Base-by-base conservation (phyloP, 2,329 filamentous ascomycete species). In the Neonectria neomacrospora region DNA sequence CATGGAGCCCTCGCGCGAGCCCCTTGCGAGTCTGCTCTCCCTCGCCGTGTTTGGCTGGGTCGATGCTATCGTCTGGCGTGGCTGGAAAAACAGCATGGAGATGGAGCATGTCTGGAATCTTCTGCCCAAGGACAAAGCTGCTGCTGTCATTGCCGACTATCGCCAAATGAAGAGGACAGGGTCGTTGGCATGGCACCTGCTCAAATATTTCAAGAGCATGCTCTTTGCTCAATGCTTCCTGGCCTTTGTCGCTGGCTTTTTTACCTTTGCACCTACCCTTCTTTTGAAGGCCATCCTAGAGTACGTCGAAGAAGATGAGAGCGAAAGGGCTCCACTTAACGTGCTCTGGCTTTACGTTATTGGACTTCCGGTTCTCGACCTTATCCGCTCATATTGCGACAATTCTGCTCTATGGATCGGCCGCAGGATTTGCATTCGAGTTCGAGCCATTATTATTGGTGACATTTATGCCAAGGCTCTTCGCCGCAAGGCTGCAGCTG, bases 381-480 rank as follows among this genome's bases (percentile, higher is more conserved):
- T 92, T 42, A 81, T 96, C 23, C 91, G 94, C 62, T 96, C 95
- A 5, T 83, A 97, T 22, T 90, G 90, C 32, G 93, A 96, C 77
- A 92, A 91, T 20, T 92, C 96, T 77, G 92, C 93, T 9, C 84
- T 99, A 0, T 99, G 93, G 92, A 91, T 97, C 63, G 96, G 96
- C 16, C 91, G 96, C 59, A 97, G 94, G 78, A 92, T 98, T 65
- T 97, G 94, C 79, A 95, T 99, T 72, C 91, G 93, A 65, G 85
- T 98, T 45, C 91, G 95, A 66, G 94, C 96, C 54, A 96, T 99
- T 74, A 94, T 99, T 66, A 93, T 99, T 69, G 96, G 96, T 58
- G 96, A 99, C 74, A 96, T 99, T 50, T 99, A 99, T 77, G 92
- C 94, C 61, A 99, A 99, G 80, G 93, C 96, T 1, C 85, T 99